Conservation (phyloP, 495 filamentous ascomycete genomes). For the Cercophora samala region DNA sequence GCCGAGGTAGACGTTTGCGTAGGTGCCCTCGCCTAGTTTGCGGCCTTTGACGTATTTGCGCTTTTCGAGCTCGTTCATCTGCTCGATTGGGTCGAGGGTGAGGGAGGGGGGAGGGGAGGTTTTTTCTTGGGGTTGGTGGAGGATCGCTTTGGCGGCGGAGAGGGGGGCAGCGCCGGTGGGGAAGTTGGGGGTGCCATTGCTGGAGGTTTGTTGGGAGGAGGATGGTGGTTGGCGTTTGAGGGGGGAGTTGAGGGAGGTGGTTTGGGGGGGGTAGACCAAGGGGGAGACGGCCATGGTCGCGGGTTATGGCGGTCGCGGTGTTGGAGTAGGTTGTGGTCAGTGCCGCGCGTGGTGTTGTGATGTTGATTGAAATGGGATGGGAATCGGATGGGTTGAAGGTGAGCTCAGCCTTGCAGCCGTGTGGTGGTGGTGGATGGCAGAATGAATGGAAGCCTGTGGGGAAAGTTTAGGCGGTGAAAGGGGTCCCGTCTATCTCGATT, state of each 20-base stretch:
- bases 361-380: too few species aligned
- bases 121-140: slow-evolving; percentile 24
- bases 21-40: slow-evolving; percentile 94
- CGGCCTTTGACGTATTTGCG: slow-evolving; percentile 85
- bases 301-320: neutral
- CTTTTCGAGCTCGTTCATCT: slow-evolving; percentile 83
- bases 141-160: slow-evolving; percentile 16
- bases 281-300: neutral
- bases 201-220: neutral
- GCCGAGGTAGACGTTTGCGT: slow-evolving; percentile 90
- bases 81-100: slow-evolving; percentile 66
- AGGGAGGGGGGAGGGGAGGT: slow-evolving; percentile 21
- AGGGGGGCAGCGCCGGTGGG: slow-evolving; percentile 9
- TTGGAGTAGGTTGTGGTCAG: neutral
- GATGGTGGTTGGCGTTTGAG: neutral
- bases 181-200: neutral
- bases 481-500: neutral
- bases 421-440: neutral
- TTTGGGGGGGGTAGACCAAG: neutral
- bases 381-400: too few species aligned
- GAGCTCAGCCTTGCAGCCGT: neutral
- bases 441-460: too few species aligned
- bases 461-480: neutral
- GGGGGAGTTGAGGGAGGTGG: neutral
- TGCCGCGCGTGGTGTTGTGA: neutral